Conservation (phyloP, 1,139 yeast species). For the Lodderomyces parapsilosis region DNA sequence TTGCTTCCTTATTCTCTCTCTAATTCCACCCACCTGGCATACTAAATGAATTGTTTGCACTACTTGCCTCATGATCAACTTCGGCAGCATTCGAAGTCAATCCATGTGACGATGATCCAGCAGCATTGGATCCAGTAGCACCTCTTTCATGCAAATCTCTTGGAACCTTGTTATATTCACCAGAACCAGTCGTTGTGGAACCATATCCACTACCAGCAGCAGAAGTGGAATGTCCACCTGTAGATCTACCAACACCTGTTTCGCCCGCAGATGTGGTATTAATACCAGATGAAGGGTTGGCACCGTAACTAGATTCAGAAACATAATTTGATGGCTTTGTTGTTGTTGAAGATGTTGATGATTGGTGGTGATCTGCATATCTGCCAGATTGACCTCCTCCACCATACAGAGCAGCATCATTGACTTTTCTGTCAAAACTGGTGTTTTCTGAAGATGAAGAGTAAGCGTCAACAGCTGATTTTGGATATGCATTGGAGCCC, state of each 20-base stretch:
- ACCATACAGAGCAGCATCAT: conserved; percentile 6
- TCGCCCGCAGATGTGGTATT: conserved; percentile 2
- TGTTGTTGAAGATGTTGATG: too few species aligned
- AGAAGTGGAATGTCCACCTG: conserved; percentile 1
- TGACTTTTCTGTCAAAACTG: conserved; percentile 6
- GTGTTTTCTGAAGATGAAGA: conserved; percentile 7
- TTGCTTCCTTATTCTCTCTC: too few species aligned
- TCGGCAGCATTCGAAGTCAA: conserved; percentile 4
- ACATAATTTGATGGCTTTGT: conserved; percentile 3
- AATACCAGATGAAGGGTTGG: background rate
- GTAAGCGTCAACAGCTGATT: conserved; percentile 7
- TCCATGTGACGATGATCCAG: conserved; percentile 2
- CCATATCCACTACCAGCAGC: too few species aligned
- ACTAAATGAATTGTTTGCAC: conserved; percentile 8
- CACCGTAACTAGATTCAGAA: background rate
- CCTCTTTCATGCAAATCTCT: background rate
- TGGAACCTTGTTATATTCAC: background rate
- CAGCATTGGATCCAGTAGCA: background rate
- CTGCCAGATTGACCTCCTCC: background rate
- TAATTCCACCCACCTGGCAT: conserved; percentile 5
- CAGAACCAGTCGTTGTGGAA: conserved; percentile 4
- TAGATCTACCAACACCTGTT: conserved; percentile 2
- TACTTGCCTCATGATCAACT: conserved; percentile 5
- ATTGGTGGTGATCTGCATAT: conserved; percentile 1
- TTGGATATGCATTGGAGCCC: conserved; percentile 10